Conservation (phyloP, 352 stramenopile genomes). For the Pythium phragmiticola region DNA sequence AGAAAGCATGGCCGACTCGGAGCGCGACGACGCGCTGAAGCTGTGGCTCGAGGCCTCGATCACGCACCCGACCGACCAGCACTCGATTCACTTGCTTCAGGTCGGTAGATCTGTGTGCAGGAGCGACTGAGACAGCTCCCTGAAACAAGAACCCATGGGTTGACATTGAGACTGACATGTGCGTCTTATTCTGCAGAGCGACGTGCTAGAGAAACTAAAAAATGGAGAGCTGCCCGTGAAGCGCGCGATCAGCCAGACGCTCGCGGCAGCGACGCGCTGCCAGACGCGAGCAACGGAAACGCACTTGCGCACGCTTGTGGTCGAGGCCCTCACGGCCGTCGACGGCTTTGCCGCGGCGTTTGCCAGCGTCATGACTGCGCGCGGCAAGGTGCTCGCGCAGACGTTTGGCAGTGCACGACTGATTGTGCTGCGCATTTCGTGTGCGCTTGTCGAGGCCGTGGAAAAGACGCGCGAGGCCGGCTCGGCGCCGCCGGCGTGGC, state of each 20-base stretch:
- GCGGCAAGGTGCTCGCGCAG: slow-evolving; percentile 39
- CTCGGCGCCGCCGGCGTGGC: slow-evolving; percentile 31
- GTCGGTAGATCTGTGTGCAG: slow-evolving; percentile 13
- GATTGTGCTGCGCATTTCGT: slow-evolving; percentile 57
- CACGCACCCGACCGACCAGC: slow-evolving; percentile 42
- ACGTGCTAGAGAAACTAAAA: slow-evolving; percentile 63
- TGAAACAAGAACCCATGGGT: slow-evolving; percentile 4
- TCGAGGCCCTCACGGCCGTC: slow-evolving; percentile 31
- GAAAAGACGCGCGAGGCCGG: slow-evolving; percentile 5
- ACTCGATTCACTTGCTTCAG: slow-evolving; percentile 64
- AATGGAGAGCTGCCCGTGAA: slow-evolving; percentile 60
- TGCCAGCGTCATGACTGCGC: slow-evolving; percentile 38
- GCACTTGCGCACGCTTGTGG: slow-evolving; percentile 53
- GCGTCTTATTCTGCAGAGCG: slow-evolving; percentile 33
- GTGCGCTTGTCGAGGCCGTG: slow-evolving; percentile 46
- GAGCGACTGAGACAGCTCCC: neutral
- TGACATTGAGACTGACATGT: neutral
- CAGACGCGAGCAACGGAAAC: slow-evolving; percentile 56
- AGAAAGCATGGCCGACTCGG: slow-evolving; percentile 24
- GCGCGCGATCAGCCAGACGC: slow-evolving; percentile 56
- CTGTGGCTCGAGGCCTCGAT: slow-evolving; percentile 58
- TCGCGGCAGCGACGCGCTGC: slow-evolving; percentile 51
- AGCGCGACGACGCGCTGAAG: slow-evolving; percentile 59
- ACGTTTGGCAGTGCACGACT: slow-evolving; percentile 56
- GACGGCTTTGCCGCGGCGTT: slow-evolving; percentile 55